Base-by-base conservation (phyloP, 306 rosid genomes). In the Pueraria montana region DNA sequence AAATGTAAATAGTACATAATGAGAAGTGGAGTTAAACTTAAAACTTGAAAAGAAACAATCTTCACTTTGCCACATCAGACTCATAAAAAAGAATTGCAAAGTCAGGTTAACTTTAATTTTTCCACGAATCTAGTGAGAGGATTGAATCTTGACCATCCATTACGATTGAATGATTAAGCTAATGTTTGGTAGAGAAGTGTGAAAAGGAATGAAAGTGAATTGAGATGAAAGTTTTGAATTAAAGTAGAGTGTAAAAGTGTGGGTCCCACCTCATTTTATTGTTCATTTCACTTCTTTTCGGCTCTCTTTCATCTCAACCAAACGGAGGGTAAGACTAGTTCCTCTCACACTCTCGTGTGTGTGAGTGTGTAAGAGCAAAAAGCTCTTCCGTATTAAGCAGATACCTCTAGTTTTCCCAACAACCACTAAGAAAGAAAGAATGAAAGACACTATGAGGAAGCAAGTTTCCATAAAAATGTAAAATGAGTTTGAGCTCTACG, bases 401-500 rank as follows among this genome's bases (percentile, higher is more conserved):
- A 79, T 70, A 56, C 50, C 52, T 72, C 74, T 42, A 48, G 58
- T 49, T 58, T 68, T 82, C 62, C 76, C 52, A 82, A 58, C 7
- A 48, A 56, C 75, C 36, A 45, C 34, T 67, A 50, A 67, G 50
- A 63, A 77, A 36, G 63, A 79, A 40, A 6, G 72, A 72, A 49
- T 46, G 53, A 67, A 30, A 58, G 40, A 74, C 21, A 86, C 53
- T 53, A 50, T 42, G 76, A 52, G 62, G 66, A 62, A 42, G 45
- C 61, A 61, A 58, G 24, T 55, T 80, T 65, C 45, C 46, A 67
- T 67, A 67, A 20, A 42, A 55, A 32, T 64, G 72, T 66, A 34
- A 83, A 74, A 58, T 59, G 80, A 16, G 74, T 52, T 20, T 43
- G 50, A 69, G 13, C 64, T 80, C 53, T 82, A 69, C 56, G 58